Evolutionary conservation across 75 land plant species (phyloP).

Genomic region (Chamaecyparis obtusa): DNA sequence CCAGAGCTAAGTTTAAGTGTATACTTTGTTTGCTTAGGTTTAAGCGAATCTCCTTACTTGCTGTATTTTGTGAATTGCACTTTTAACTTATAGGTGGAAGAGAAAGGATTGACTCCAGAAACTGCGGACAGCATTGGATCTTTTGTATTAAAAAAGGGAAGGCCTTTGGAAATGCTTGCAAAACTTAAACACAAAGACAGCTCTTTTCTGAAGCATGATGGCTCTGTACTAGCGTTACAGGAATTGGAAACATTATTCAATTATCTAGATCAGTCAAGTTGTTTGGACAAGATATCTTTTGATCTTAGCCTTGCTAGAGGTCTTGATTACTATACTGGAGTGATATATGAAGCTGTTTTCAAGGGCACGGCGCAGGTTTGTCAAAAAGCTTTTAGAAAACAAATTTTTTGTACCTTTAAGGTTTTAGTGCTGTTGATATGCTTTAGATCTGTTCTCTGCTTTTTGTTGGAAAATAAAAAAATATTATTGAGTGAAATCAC

Average conservation of each 20-base stretch:
- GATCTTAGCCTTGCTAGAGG: constrained; percentile 97
- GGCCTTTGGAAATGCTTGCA: constrained; percentile 55
- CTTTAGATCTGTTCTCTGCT: not conserved
- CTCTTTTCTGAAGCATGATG: constrained; percentile 38
- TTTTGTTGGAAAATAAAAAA: not conserved
- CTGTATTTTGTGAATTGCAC: not conserved
- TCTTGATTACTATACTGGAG: constrained; percentile 94
- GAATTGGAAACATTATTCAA: constrained; percentile 65
- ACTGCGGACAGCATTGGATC: constrained; percentile 72
- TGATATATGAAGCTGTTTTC: constrained; percentile 90
- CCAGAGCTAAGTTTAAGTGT: not conserved
- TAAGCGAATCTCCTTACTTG: not conserved
- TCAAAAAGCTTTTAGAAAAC: not conserved
- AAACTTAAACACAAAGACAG: constrained; percentile 54
- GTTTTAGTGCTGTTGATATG: not conserved
- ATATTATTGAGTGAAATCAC: not conserved
- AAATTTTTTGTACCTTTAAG: not conserved
- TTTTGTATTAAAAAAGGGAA: constrained; percentile 61
- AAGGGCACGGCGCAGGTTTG: constrained; percentile 77
- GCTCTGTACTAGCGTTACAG: constrained; percentile 50
- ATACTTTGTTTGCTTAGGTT: not conserved
- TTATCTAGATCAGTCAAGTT: constrained; percentile 55
- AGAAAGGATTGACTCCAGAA: constrained; percentile 77
- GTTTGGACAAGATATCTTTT: constrained; percentile 64
- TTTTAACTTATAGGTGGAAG: constrained; percentile 58